Evolutionary conservation across 768 basidiomycete genomes (phyloP).

Genomic region (Naganishia onofrii): DNA sequence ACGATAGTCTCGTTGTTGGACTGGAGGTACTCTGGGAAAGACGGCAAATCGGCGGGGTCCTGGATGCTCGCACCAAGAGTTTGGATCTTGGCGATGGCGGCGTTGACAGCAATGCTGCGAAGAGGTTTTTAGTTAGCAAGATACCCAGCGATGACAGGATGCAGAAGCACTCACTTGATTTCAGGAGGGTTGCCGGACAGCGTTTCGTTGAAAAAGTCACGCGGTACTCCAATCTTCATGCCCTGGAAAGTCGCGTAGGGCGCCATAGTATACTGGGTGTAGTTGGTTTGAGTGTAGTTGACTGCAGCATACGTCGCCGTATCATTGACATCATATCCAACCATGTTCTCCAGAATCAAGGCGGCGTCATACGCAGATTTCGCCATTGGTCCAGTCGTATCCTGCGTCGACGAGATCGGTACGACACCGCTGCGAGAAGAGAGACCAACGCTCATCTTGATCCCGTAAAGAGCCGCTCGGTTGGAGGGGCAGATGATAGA

Average conservation of each 20-base stretch:
- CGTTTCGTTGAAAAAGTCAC: slow-evolving; percentile 31
- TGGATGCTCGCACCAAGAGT: slow-evolving; percentile 33
- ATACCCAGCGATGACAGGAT: neutral
- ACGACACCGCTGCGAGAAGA: slow-evolving; percentile 20
- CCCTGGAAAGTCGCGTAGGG: slow-evolving; percentile 32
- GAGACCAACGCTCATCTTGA: slow-evolving; percentile 36
- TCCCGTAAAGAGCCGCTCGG: slow-evolving; percentile 41
- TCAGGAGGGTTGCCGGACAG: slow-evolving; percentile 28
- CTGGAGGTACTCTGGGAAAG: slow-evolving; percentile 28
- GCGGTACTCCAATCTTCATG: slow-evolving; percentile 36
- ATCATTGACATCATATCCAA: slow-evolving; percentile 34
- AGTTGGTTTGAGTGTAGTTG: slow-evolving; percentile 27
- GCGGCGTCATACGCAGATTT: slow-evolving; percentile 27
- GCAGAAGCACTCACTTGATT: slow-evolving; percentile 19
- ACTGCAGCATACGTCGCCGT: slow-evolving; percentile 22
- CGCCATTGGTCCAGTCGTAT: slow-evolving; percentile 23
- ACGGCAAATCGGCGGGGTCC: slow-evolving; percentile 34
- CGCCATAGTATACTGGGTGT: slow-evolving; percentile 32
- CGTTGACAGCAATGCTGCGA: slow-evolving; percentile 27
- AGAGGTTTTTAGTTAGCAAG: neutral
- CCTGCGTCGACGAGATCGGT: slow-evolving; percentile 10
- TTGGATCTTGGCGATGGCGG: slow-evolving; percentile 30
- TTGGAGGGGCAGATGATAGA: slow-evolving; percentile 36
- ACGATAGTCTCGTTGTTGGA: slow-evolving; percentile 34
- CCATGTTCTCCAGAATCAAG: slow-evolving; percentile 18